Evolutionary conservation across 2,329 filamentous ascomycete genomes (phyloP).

Genomic region (Geosmithia flava): DNA sequence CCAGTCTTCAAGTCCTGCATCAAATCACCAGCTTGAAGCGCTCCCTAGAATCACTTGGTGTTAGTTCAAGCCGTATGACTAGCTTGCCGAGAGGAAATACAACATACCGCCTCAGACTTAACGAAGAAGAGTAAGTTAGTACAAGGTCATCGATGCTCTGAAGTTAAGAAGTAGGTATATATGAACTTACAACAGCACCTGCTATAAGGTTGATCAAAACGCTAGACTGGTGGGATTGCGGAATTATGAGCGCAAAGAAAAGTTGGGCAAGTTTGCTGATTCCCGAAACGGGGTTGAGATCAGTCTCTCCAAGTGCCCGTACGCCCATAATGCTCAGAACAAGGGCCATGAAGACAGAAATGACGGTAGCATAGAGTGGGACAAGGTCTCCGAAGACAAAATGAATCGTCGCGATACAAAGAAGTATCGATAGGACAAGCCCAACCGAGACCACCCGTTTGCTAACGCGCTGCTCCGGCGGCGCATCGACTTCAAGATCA

Average conservation of each 20-base stretch:
- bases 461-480: constrained; percentile 69
- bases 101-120: constrained; percentile 26
- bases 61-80: neutral
- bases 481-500: constrained; percentile 56
- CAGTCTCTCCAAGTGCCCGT: constrained; percentile 64
- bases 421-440: constrained; percentile 59
- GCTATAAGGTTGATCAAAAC: constrained; percentile 94
- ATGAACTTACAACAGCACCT: constrained; percentile 54
- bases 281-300: constrained; percentile 90
- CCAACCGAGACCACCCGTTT: constrained; percentile 60
- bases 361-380: constrained; percentile 60
- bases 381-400: constrained; percentile 75
- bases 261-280: constrained; percentile 96
- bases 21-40: constrained; percentile 87
- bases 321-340: constrained; percentile 65
- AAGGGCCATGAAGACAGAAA: constrained; percentile 76
- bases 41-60: constrained; percentile 33
- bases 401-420: constrained; percentile 75
- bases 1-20: constrained; percentile 97
- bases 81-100: neutral
- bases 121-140: neutral
- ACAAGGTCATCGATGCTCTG: neutral
- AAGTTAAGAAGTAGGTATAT: neutral
- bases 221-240: constrained; percentile 65
- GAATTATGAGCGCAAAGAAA: constrained; percentile 84